Evolutionary conservation across 805 yeast genomes (phyloP).

Genomic region (Wickerhamiella allomyrinae): DNA sequence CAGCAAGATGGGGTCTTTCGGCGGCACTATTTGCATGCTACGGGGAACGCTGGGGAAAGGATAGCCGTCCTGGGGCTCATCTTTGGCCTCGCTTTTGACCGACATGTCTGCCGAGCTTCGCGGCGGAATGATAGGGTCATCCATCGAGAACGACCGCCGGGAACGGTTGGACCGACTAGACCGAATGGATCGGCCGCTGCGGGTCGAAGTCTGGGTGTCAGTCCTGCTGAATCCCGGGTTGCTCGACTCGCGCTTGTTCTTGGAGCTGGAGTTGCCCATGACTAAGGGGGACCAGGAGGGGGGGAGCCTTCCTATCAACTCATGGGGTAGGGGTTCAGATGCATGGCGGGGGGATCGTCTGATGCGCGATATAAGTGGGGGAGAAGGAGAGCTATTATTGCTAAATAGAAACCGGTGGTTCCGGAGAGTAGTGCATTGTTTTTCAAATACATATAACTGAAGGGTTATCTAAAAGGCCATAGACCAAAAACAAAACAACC

Average conservation of each 20-base stretch:
- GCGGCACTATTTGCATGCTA: slow-evolving; percentile 49
- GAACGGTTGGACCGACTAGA: background rate
- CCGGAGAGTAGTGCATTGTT: no score
- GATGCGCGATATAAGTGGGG: no score
- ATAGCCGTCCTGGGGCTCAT: slow-evolving; percentile 28
- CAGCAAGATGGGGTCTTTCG: slow-evolving; percentile 59
- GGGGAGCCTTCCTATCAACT: no score
- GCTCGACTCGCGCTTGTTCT: slow-evolving; percentile 15
- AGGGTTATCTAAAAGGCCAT: no score
- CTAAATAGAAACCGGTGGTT: no score
- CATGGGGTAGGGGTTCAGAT: no score
- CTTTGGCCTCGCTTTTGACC: slow-evolving; percentile 10
- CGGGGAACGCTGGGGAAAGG: slow-evolving; percentile 17
- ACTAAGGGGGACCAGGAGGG: slow-evolving; percentile 2
- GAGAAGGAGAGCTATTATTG: no score
- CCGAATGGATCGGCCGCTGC: slow-evolving; percentile 16
- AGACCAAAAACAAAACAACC: no score
- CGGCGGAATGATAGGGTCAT: no score
- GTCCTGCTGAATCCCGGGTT: slow-evolving; percentile 24
- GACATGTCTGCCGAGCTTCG: slow-evolving; percentile 44
- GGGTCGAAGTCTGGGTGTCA: slow-evolving; percentile 30
- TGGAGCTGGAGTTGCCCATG: slow-evolving; percentile 29
- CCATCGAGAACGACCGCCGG: background rate
- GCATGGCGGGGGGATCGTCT: no score
- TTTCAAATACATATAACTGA: no score